Evolutionary conservation across 2,329 filamentous ascomycete genomes (phyloP), one percentile per base, ranked within the genome.

Genomic region (Pseudovirgaria hyperparasitica): DNA sequence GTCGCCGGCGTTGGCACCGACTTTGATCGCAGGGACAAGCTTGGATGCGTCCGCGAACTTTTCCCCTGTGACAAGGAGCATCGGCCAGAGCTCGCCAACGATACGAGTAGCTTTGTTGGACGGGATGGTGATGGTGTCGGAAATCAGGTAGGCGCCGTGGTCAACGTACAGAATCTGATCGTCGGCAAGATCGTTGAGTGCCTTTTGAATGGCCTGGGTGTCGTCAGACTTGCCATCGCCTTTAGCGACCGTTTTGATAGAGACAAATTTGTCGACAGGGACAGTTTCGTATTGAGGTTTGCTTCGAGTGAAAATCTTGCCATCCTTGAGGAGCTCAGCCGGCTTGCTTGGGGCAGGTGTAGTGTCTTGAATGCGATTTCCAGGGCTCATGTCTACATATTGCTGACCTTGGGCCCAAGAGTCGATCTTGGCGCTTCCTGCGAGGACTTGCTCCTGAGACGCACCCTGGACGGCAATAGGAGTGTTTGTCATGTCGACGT

Each of bases 201-300:
- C 65, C 29, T 70, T 67, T 54, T 94, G 85, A 45, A 96, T 78
- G 11, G 77, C 81, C 5, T 67, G 70, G 10, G 87, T 94, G 46
- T 96, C 90, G 43, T 96, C 87, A 1, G 82, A 82, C 15, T 60
- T 54, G 27, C 87, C 90, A 45, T 98, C 87, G 45, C 90, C 90
- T 58, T 75, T 82, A 44, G 84, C 86, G 26, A 68, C 66, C 24
- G 71, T 63, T 60, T 87, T 92, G 59, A 90, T 79, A 39, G 80
- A 87, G 42, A 92, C 58, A 46, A 98, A 93, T 18, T 68, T 69
- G 33, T 63, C 67, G n/a, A 65, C 69, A 3, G 73, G 55, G 3
- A 82, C 56, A 22, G 61, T 59, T 47, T 80, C 71, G 49, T 96
- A 98, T 52, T 93, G 82, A 9, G 90, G 90, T 67, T 90, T 92